Evolutionary conservation across 1,284 basidiomycete species (phyloP), one percentile per base, ranked within the genome.

Genomic region (Apiotrichum domesticum): DNA sequence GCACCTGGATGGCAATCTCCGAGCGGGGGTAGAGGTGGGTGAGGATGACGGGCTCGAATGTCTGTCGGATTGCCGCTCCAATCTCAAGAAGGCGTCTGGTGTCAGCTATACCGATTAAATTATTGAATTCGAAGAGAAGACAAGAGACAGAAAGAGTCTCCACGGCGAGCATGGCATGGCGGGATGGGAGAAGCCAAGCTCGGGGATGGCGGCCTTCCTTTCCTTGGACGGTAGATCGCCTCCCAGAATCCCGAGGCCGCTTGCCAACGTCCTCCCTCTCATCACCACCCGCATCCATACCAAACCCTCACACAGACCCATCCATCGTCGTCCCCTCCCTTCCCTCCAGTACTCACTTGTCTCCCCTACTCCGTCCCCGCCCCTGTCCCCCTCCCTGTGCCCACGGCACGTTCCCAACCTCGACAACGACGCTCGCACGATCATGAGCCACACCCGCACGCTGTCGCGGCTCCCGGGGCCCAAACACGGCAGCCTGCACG

Each of bases 31-130:
- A 98, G 49, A 98, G 82, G 63, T 84, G 84, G 1, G 88, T 87
- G 72, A 94, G 88, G 42, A 98, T 84, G 52, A 96, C 90, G 44
- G 94, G 91, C 71, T 98, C 93, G 68, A 98, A 98, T 0, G 95
- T 97, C 41, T 90, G 87, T 76, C 91, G 88, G 63, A 98, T 86
- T 11, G 87, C 85, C 1, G 89, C 82, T 2, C 87, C 88, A 59
- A 97, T 82, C 75, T 98, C 95, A 57, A 91, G 80, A 56, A 90
- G 82, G 15, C 93, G 90, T 75, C 95, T 97, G 67, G 11, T 52
- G 47, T 50, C 34, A 13, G 11, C 6, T 35, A 56, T 2, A 45
- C 6, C 15, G 4, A 29, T 8, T 8, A 9, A 4, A 8, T 9
- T n/a, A 45, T 45, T 15, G 43, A n/a, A 56, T 2, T 14, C 6